A percentile compares a stretch with the other conserved stretches of the same genome.
These are phyloP conservation scores for Moringa oleifera DNA, from an alignment of 345 rosid genomes.

Conservation along the genomic window DNA sequence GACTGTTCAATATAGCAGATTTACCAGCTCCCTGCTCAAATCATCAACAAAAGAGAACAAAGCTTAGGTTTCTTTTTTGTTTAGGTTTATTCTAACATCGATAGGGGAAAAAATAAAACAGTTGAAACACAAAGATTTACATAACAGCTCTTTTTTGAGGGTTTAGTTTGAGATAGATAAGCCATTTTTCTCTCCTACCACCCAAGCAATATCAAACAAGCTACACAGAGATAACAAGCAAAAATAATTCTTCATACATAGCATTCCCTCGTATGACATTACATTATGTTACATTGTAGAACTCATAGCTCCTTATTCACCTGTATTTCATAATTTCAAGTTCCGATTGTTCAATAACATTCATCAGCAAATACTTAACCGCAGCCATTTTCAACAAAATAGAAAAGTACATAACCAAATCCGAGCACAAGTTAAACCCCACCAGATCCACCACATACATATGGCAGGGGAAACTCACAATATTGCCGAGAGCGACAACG, in stretches of 20 bases:
- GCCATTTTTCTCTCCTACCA: no score
- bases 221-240: no score
- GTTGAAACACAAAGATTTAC: neutral
- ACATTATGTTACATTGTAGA: no score
- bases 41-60: constrained; percentile 1
- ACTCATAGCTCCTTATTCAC: neutral
- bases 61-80: neutral
- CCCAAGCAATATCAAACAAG: no score
- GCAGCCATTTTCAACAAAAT: neutral
- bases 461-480: constrained; percentile 44
- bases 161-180: no score
- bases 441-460: constrained; percentile 23
- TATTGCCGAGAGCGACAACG: constrained; percentile 82
- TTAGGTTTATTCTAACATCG: no score
- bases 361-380: neutral
- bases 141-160: no score
- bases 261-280: no score
- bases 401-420: neutral
- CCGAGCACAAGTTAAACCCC: neutral
- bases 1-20: constrained; percentile 89
- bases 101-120: neutral
- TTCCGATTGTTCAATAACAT: neutral
- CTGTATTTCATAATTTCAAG: neutral
- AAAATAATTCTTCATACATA: no score
- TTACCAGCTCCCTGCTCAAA: constrained; percentile 92